phyloP scores from a whole-genome alignment of 2,329 filamentous ascomycete genomes.

The Aspergillus persii region DNA sequence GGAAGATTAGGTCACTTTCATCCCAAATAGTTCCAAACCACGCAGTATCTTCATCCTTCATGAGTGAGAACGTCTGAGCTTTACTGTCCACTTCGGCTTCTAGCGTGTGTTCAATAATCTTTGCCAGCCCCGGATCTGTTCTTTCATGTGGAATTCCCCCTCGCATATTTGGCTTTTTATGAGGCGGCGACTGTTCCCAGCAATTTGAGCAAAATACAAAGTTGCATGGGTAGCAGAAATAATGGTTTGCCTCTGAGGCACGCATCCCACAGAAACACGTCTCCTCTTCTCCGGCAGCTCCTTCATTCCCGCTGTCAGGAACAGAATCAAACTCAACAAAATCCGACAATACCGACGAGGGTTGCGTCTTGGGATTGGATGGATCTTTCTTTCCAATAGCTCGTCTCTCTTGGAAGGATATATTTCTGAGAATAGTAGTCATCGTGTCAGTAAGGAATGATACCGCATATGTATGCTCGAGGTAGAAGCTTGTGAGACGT shows the following conservation, averaged over 20 bases:
- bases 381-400: too few species aligned
- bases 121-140: not conserved
- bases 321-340: not conserved
- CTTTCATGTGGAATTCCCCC: not conserved
- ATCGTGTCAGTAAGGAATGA: too few species aligned
- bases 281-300: not conserved
- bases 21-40: not conserved
- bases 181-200: not conserved
- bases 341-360: too few species aligned
- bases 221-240: conserved; percentile 1
- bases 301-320: not conserved
- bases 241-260: not conserved
- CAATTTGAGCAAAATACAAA: not conserved
- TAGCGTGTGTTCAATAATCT: conserved; percentile 1
- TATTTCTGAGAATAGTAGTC: too few species aligned
- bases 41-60: not conserved
- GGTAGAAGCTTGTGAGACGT: too few species aligned
- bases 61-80: not conserved
- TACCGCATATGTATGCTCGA: too few species aligned
- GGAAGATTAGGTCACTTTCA: not conserved
- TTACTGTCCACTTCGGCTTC: not conserved
- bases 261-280: not conserved
- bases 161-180: not conserved
- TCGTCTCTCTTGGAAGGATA: too few species aligned
- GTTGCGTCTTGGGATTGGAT: too few species aligned